Evolutionary conservation across 2,329 filamentous ascomycete species (phyloP).

Genomic region (Cladosporium sp.): DNA sequence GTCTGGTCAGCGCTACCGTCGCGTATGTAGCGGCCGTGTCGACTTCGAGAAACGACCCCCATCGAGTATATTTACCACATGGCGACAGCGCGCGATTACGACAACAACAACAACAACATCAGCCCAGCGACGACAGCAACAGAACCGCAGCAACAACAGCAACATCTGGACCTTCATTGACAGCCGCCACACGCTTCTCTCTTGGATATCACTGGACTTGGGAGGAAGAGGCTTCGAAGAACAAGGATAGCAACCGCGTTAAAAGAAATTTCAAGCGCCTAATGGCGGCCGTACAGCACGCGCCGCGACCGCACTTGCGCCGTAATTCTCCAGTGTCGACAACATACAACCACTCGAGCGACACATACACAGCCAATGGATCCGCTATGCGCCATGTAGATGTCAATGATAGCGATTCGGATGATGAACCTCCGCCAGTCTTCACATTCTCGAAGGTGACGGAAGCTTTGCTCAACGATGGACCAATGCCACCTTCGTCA

Average conservation of each 20-base stretch:
- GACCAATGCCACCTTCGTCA: constrained; percentile 60
- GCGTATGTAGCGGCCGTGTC: constrained; percentile 34
- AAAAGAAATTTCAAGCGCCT: constrained; percentile 30
- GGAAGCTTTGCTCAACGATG: constrained; percentile 71
- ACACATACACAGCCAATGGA: constrained; percentile 47
- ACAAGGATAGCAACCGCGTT: constrained; percentile 23
- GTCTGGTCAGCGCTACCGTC: constrained; percentile 20
- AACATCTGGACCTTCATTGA: constrained; percentile 18
- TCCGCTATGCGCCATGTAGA: constrained; percentile 51
- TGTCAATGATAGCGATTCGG: constrained; percentile 77
- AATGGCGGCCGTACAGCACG: constrained; percentile 38
- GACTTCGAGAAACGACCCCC: constrained; percentile 26
- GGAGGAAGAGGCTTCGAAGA: constrained; percentile 15
- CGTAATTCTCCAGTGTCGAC: constrained; percentile 50
- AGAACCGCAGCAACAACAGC: constrained; percentile 6
- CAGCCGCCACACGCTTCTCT: not conserved
- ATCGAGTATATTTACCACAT: constrained; percentile 36
- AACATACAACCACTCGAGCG: constrained; percentile 41
- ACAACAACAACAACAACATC: constrained; percentile 23
- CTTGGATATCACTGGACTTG: constrained; percentile 13
- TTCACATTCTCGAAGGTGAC: constrained; percentile 94
- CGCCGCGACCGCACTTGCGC: constrained; percentile 36
- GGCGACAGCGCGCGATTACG: constrained; percentile 28
- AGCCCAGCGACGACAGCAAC: constrained; percentile 16
- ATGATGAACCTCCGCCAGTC: constrained; percentile 85